These are phyloP conservation scores for Mycena capillaripes DNA, from an alignment of 768 basidiomycete genomes.

Conservation along the genomic window DNA sequence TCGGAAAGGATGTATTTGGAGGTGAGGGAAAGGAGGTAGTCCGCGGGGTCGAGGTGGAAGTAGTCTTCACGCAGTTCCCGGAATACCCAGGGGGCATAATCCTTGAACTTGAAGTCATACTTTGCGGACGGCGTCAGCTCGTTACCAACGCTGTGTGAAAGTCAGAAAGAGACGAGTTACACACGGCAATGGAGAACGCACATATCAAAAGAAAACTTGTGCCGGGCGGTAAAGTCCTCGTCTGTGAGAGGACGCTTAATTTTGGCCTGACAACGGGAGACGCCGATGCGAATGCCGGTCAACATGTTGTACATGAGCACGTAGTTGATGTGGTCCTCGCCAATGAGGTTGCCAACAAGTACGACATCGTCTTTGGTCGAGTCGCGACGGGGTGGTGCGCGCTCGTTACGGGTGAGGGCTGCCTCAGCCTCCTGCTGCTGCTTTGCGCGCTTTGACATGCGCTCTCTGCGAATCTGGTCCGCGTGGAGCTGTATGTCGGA, in stretches of 20 bases:
- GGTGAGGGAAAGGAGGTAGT: slow-evolving; percentile 96
- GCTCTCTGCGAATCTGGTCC: slow-evolving; percentile 86
- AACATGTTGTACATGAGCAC: slow-evolving; percentile 99
- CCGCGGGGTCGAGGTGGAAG: slow-evolving; percentile 96
- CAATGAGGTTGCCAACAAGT: slow-evolving; percentile 86
- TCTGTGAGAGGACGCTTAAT: slow-evolving; percentile 86
- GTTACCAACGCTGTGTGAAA: slow-evolving; percentile 83
- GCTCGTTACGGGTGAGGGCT: slow-evolving; percentile 57
- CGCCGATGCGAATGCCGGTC: slow-evolving; percentile 96
- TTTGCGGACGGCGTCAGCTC: slow-evolving; percentile 97
- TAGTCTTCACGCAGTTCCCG: slow-evolving; percentile 94
- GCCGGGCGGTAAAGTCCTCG: slow-evolving; percentile 89
- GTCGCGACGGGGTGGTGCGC: slow-evolving; percentile 29
- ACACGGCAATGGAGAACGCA: slow-evolving; percentile 53
- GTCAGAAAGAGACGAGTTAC: neutral
- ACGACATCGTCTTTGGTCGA: slow-evolving; percentile 34
- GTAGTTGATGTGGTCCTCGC: slow-evolving; percentile 99
- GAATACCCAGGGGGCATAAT: slow-evolving; percentile 99
- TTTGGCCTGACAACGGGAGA: slow-evolving; percentile 97
- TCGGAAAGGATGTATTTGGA: slow-evolving; percentile 98
- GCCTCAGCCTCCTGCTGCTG: slow-evolving; percentile 75
- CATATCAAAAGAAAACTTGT: slow-evolving; percentile 99
- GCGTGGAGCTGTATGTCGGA: slow-evolving; percentile 91
- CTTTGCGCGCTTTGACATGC: slow-evolving; percentile 79
- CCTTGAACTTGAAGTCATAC: slow-evolving; percentile 99